Base-by-base conservation (phyloP, 257 asterid species). In the Petunia secreta region DNA sequence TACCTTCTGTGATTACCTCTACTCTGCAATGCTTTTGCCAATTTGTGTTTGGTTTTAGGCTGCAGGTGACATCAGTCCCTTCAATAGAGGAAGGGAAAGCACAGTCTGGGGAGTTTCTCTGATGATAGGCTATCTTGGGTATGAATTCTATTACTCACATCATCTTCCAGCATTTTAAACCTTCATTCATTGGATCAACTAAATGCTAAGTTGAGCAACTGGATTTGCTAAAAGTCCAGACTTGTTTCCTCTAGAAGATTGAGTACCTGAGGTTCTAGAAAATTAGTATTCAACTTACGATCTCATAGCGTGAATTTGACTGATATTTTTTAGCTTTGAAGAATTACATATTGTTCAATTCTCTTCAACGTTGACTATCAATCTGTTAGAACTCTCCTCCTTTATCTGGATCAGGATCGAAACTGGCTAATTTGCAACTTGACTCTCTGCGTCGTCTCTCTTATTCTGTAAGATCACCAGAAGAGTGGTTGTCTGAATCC, bases 51-150 rank as follows among this genome's bases (percentile, higher is more conserved):
- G 75, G 82, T 66, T 87, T 86, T 80, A 96, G 99, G 95, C 91
- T 76, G 97, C 86, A 59, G 95, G 87, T 79, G 99, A 96, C 82
- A 69, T 88, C 84, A 96, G 89, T 85, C 99, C 98, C 6, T 89
- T 89, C 88, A 90, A 82, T 78, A 88, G 85, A 82, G 99, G 97
- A 86, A 87, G 95, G 83, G 98, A 94, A 84, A 96, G 94, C 92
- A 96, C 98, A 39, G 92, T 91, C 78, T 96, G 98, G 99, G 99
- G 99, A 83, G 98, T 96, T 83, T 90, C 97, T 83, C 87, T 96
- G 89, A 96, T 96, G 99, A 60, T 91, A 78, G 98, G 99, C 80
- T 96, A 96, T 94, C 91, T 96, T 78, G 99, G 99, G 99, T 96
- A 96, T 79, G 92, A 13, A 46, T 13, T 86, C 79, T 78, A 36